Conservation (phyloP, 2,329 filamentous ascomycete genomes). For the Epicoccum sorghinum region DNA sequence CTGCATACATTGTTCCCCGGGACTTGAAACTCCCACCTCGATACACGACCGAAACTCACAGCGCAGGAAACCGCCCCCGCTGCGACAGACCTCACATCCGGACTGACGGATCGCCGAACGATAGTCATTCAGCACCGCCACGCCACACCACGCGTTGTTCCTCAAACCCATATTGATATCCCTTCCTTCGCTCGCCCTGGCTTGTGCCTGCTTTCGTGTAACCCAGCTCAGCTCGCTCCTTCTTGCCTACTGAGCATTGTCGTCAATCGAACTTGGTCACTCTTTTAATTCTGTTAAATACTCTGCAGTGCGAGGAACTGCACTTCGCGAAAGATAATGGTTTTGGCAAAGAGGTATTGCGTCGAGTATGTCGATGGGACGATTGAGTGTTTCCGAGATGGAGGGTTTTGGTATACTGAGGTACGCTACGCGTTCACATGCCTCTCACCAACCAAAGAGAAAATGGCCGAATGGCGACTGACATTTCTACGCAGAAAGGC, state of each 20-base stretch:
- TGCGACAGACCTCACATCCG: constrained; percentile 28
- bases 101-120: constrained; percentile 19
- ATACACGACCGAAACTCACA: constrained; percentile 24
- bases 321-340: constrained; percentile 20
- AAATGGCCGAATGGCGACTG: not conserved
- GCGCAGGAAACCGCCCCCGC: constrained; percentile 18
- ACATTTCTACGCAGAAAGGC: constrained; percentile 57
- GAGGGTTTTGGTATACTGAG: constrained; percentile 43
- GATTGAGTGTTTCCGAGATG: constrained; percentile 36
- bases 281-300: constrained; percentile 1
- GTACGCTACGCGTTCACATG: constrained; percentile 21
- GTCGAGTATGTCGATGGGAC: constrained; percentile 32
- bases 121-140: not conserved
- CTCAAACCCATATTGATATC: too few relatives aligned
- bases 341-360: constrained; percentile 37
- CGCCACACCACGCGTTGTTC: not conserved
- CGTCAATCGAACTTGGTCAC: not conserved
- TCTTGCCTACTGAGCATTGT: not conserved
- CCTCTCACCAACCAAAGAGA: not conserved
- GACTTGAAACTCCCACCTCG: constrained; percentile 15
- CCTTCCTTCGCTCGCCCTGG: constrained; percentile 11
- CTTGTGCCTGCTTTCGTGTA: not conserved
- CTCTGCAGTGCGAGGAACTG: too few relatives aligned
- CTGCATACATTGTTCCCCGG: not conserved
- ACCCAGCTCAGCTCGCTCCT: not conserved